Base-by-base conservation (phyloP, 2,329 filamentous ascomycete species). In the Dichotomopilus funicola region DNA sequence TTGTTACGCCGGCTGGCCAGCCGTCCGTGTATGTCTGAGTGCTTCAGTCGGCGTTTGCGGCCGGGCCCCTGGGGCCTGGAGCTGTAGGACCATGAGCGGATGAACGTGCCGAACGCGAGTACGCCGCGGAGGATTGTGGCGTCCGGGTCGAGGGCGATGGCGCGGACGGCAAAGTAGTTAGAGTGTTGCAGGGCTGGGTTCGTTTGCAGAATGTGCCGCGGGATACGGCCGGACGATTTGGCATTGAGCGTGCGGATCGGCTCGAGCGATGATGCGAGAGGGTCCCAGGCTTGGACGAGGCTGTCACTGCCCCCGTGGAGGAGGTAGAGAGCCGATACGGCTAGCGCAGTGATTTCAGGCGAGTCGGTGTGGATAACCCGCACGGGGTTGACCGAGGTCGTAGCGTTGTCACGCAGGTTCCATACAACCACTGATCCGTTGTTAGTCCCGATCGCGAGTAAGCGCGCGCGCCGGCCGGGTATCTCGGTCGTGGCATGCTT, bases 231-330 rank as follows among this genome's bases (percentile, higher is more conserved):
- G 1, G 88, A 88, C 62, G 92, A 91, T 11, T 88, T 85, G 2
- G 90, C 89, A 67, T 95, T 91, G 53, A 99, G 77, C 0, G 91
- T 97, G 41, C 91, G 84, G 51, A 97, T 80, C 0, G 94, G 89
- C 19, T 86, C 83, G 13, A 79, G 72, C 0, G 80, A 87, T 1
- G 92, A 97, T 1, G 86, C 89, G 47, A 99, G 75, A n/a, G 88
- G 89, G 73, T 99, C 94, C 94, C 94, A 99, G 5, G 91, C 89
- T 70, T 97, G 94, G 4, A 96, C 92, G 3, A 97, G 80, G 0
- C 94, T 92, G 71, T 99, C 94, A 62, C 88, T 96, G 33, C 94
- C 94, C 49, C 94, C 94, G 68, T 96, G 89, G 6, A 97, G 88
- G 12, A 99, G 73, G 67, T 95, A 95, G 12, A 99, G 75, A 1